Evolutionary conservation across 305 asterid genomes (phyloP), one percentile per base, ranked within the genome.

Genomic region (Salvia sclarea): DNA sequence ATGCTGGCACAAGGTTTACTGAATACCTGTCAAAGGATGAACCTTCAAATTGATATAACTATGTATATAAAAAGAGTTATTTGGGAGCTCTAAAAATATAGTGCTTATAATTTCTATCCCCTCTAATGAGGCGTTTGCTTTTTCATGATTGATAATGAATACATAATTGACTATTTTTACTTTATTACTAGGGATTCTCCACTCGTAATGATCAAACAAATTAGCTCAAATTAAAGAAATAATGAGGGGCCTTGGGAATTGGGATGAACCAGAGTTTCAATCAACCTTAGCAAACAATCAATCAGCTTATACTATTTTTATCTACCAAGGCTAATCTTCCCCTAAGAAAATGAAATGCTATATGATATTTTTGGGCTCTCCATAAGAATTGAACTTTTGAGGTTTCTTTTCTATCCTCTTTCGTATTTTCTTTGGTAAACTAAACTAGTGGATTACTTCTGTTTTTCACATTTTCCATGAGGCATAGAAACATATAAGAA

Each of bases 1-100:
- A 72, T 71, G 75, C 82, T 20, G 90, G 80, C 75, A 93, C 97
- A 48, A 90, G 21, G 61, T 81, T 82, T 22, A 86, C 91, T 33
- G 98, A 90, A 66, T 93, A 93, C 78, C 98, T 92, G 96, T 54
- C 73, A 78, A 35, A 31, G 0, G 33, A 65, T 6, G 63, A 65
- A 70, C 47, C 48, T 41, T 45, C 28, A 66, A 50, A 43, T 38
- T 3, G 16, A 44, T 11, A 44, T 4, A 50, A 40, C 25, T 63
- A 65, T n/a, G 22, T 5, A 64, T 18, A 75, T 14, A 25, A 22
- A 13, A 13, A 18, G 41, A 31, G 30, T 52, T 8, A 33, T 10
- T 21, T 61, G 17, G 22, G 45, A 21, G 18, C 53, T 58, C 21
- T 21, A 61, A 55, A 56, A 61, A 45, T 24, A 45, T 3, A 71